A percentile compares a stretch with the other conserved stretches of the same genome.
Evolutionary conservation across 768 basidiomycete species (phyloP).

Genomic region (Phaeotremella skinneri): DNA sequence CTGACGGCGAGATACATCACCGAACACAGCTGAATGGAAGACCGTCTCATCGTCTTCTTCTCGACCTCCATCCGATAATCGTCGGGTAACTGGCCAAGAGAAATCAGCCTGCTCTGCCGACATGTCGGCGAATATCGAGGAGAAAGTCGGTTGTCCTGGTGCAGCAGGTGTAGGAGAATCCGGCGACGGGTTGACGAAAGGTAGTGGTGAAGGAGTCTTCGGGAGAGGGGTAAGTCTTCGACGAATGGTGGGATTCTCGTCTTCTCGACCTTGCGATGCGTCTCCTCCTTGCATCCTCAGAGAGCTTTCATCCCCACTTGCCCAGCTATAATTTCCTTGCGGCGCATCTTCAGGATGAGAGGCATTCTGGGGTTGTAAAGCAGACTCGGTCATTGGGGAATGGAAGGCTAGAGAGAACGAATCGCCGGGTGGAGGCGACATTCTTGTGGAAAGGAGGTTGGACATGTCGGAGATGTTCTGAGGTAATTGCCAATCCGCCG

Average conservation of each 20-base stretch:
- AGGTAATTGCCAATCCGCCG: slow-evolving; percentile 27
- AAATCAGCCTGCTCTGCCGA: slow-evolving; percentile 44
- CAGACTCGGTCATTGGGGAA: background rate
- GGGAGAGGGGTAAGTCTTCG: slow-evolving; percentile 26
- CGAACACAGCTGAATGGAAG: slow-evolving; percentile 23
- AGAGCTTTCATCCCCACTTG: background rate
- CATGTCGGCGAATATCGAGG: slow-evolving; percentile 47
- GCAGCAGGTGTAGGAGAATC: slow-evolving; percentile 8
- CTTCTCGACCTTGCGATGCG: slow-evolving; percentile 10
- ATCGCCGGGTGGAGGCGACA: slow-evolving; percentile 16
- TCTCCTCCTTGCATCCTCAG: background rate
- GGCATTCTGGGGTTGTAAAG: background rate
- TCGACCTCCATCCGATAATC: background rate
- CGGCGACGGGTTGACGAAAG: background rate
- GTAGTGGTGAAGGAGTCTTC: background rate
- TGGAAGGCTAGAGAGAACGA: slow-evolving; percentile 14
- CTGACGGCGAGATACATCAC: background rate
- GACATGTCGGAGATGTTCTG: slow-evolving; percentile 46
- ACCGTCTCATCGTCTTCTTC: slow-evolving; percentile 20
- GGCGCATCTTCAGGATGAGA: background rate
- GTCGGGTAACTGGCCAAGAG: slow-evolving; percentile 37
- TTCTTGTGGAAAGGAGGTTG: slow-evolving; percentile 32
- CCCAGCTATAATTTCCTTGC: too few species aligned
- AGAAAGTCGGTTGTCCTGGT: slow-evolving; percentile 19
- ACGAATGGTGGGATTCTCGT: slow-evolving; percentile 34